These are phyloP conservation scores for Aspergillus brunneoviolaceus DNA, from an alignment of 2,329 filamentous ascomycete genomes.

Conservation along the genomic window DNA sequence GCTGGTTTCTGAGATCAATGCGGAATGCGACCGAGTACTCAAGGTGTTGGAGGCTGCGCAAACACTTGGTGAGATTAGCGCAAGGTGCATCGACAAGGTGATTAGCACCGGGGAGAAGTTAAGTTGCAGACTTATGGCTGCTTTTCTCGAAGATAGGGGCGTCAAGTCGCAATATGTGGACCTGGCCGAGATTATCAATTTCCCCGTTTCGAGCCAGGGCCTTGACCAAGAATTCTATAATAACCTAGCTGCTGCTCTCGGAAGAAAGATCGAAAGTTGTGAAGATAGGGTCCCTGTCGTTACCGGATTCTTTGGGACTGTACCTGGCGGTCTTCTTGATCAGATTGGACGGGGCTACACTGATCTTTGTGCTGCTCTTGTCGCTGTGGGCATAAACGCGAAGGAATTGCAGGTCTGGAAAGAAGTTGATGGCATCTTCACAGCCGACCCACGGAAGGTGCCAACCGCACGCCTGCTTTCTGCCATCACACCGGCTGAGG, in stretches of 20 bases:
- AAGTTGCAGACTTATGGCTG: constrained; percentile 87
- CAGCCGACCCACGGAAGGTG: constrained; percentile 80
- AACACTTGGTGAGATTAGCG: constrained; percentile 67
- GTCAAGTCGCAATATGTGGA: constrained; percentile 89
- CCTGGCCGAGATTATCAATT: constrained; percentile 76
- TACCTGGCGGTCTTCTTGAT: constrained; percentile 86
- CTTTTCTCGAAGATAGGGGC: constrained; percentile 74
- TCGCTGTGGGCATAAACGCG: constrained; percentile 84
- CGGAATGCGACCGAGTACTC: constrained; percentile 76
- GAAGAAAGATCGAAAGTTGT: constrained; percentile 64
- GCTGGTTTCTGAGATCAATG: constrained; percentile 67
- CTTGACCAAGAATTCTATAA: constrained; percentile 71
- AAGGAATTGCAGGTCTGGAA: constrained; percentile 97
- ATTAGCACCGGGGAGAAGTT: constrained; percentile 95
- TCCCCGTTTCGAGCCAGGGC: constrained; percentile 52
- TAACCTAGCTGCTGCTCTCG: constrained; percentile 60
- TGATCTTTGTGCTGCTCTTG: constrained; percentile 88
- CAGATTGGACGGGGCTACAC: constrained; percentile 95
- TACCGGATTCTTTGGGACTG: constrained; percentile 92
- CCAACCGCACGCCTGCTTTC: constrained; percentile 88
- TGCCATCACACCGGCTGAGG: constrained; percentile 89
- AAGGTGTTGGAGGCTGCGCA: constrained; percentile 70
- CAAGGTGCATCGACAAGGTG: constrained; percentile 79
- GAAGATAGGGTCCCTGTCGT: constrained; percentile 70
- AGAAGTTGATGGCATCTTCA: constrained; percentile 95